Evolutionary conservation across 2,329 filamentous ascomycete species (phyloP).

Genomic region (Scedosporium dehoogii): DNA sequence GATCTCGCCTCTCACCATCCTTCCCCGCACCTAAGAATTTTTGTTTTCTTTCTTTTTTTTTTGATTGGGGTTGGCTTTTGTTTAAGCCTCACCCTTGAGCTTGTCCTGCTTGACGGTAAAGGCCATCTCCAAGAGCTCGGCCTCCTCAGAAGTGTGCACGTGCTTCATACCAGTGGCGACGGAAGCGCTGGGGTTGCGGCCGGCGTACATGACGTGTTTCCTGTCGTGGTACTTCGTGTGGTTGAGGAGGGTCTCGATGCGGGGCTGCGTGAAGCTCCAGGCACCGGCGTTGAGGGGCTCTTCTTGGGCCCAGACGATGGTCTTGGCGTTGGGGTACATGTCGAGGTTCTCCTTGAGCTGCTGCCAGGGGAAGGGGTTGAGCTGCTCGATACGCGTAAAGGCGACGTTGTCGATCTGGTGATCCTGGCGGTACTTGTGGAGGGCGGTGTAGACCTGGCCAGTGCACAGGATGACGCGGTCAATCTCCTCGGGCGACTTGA

Average conservation of each 20-base stretch:
- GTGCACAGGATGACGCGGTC: constrained; percentile 91
- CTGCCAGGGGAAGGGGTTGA: constrained; percentile 98
- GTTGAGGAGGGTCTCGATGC: constrained; percentile 93
- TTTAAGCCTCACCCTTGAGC: constrained; percentile 48
- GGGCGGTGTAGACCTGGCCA: constrained; percentile 85
- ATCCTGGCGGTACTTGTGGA: constrained; percentile 82
- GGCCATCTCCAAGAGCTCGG: constrained; percentile 62
- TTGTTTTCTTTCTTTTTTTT: background rate
- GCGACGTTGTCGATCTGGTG: constrained; percentile 84
- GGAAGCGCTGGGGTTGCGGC: constrained; percentile 83
- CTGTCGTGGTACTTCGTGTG: constrained; percentile 84
- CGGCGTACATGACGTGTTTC: constrained; percentile 95
- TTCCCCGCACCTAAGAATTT: background rate
- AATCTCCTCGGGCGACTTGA: constrained; percentile 76
- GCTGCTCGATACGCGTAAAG: constrained; percentile 91
- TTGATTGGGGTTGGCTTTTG: background rate
- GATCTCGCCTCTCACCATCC: no score
- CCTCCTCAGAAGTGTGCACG: constrained; percentile 84
- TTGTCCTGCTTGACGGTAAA: constrained; percentile 58
- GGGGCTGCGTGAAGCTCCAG: constrained; percentile 95
- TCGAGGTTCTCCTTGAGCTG: constrained; percentile 95
- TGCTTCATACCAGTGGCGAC: constrained; percentile 90
- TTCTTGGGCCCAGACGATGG: constrained; percentile 94
- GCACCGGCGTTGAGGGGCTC: constrained; percentile 95
- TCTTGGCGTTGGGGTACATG: constrained; percentile 93